These are phyloP conservation scores for Metschnikowia kofuensis DNA, from an alignment of 805 yeast species.

Conservation along the genomic window DNA sequence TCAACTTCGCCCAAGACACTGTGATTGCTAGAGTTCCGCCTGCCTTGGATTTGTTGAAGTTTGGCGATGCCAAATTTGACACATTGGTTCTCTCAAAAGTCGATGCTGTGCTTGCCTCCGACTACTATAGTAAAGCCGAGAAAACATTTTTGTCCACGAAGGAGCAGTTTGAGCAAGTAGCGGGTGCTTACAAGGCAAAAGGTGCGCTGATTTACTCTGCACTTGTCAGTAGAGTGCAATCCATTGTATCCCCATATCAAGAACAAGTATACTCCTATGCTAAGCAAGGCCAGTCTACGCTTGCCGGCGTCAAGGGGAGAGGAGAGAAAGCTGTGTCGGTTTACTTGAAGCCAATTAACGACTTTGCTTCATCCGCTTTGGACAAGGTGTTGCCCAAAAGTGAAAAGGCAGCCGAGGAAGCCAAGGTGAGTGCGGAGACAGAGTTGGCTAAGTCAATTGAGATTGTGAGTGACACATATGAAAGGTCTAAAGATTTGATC, in stretches of 20 bases:
- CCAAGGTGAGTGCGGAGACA: slow-evolving; percentile 16
- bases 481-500: slow-evolving; percentile 24
- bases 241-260: slow-evolving; percentile 10
- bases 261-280: slow-evolving; percentile 9
- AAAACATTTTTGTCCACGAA: slow-evolving; percentile 5
- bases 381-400: slow-evolving; percentile 28
- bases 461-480: slow-evolving; percentile 21
- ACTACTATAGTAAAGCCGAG: slow-evolving; percentile 12
- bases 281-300: slow-evolving; percentile 10
- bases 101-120: slow-evolving; percentile 18
- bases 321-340: slow-evolving; percentile 16
- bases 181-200: slow-evolving; percentile 7
- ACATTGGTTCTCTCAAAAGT: slow-evolving; percentile 21
- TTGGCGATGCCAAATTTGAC: slow-evolving; percentile 24
- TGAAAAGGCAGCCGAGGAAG: slow-evolving; percentile 13
- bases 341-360: slow-evolving; percentile 26
- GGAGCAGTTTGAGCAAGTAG: slow-evolving; percentile 9
- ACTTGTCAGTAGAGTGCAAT: slow-evolving; percentile 4
- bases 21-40: slow-evolving; percentile 22
- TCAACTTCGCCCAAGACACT: slow-evolving; percentile 21
- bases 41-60: slow-evolving; percentile 18
- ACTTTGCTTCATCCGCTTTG: slow-evolving; percentile 24
- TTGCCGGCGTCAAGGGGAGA: slow-evolving; percentile 10
- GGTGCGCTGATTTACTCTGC: slow-evolving; percentile 9
- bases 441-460: slow-evolving; percentile 22